Evolutionary conservation across 2,329 filamentous ascomycete species (phyloP).

Genomic region (Hypoxylon sp.): DNA sequence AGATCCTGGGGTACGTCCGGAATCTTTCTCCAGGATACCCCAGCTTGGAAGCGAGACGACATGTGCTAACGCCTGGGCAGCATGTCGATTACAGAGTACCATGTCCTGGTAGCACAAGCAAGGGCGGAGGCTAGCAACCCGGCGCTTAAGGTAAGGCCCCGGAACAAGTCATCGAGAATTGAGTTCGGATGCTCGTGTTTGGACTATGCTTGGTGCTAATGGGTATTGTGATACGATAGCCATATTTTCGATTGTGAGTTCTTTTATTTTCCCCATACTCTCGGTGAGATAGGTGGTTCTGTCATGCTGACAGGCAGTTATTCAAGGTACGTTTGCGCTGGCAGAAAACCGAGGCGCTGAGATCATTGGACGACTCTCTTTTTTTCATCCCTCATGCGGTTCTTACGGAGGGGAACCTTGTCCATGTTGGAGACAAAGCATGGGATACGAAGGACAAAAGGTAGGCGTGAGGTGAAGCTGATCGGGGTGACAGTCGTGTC

Average conservation of each 20-base stretch:
- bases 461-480: slow-evolving; percentile 16
- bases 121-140: slow-evolving; percentile 56
- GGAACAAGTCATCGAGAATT: slow-evolving; percentile 4
- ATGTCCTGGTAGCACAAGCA: slow-evolving; percentile 61
- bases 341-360: slow-evolving; percentile 59
- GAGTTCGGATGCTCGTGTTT: neutral
- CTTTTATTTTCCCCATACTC: neutral
- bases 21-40: neutral
- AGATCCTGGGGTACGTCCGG: slow-evolving; percentile 54
- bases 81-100: slow-evolving; percentile 65
- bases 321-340: slow-evolving; percentile 68
- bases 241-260: slow-evolving; percentile 69
- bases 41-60: slow-evolving; percentile 3
- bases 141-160: slow-evolving; percentile 60
- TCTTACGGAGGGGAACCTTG: slow-evolving; percentile 25
- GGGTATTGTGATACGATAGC: slow-evolving; percentile 49
- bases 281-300: neutral
- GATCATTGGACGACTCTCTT: slow-evolving; percentile 9
- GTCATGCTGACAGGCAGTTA: slow-evolving; percentile 24
- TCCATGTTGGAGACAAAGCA: slow-evolving; percentile 14
- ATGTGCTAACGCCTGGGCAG: slow-evolving; percentile 47
- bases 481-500: slow-evolving; percentile 19
- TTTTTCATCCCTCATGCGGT: slow-evolving; percentile 8
- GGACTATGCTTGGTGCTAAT: slow-evolving; percentile 14
- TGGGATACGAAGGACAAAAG: slow-evolving; percentile 5